Percentiles rank a stretch among this genome's conserved stretches.
Conservation (phyloP, 345 rosid species). For the Linum trigynum region DNA sequence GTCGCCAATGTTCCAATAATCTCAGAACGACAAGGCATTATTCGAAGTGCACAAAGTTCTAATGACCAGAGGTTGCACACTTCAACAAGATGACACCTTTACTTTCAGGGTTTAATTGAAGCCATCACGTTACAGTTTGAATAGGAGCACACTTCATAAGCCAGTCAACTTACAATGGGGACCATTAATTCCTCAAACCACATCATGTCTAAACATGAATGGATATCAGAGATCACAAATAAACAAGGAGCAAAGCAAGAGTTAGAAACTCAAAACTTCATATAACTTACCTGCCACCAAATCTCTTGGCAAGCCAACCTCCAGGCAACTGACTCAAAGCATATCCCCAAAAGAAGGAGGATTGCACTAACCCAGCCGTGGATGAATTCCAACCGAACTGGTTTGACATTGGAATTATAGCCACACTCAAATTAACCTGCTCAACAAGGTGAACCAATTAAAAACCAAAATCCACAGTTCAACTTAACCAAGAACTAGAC, state of each 20-base stretch:
- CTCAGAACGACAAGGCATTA: background rate
- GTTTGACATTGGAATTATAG: conserved; percentile 94
- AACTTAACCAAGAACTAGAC: background rate
- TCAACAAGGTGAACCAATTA: conserved; percentile 10
- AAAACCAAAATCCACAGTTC: background rate
- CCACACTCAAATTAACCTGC: conserved; percentile 91
- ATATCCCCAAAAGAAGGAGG: conserved; percentile 95
- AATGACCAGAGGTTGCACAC: background rate
- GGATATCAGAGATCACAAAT: background rate
- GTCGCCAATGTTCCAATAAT: no score
- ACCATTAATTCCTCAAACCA: background rate
- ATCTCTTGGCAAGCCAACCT: conserved; percentile 85
- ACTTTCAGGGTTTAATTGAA: background rate
- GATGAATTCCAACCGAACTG: conserved; percentile 90
- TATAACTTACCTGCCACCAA: conserved; percentile 80
- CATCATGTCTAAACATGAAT: background rate
- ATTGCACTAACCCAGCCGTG: conserved; percentile 79
- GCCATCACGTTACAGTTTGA: no score
- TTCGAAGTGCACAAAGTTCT: background rate
- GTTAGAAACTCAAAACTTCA: background rate
- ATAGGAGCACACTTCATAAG: background rate
- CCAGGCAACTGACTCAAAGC: conserved; percentile 94
- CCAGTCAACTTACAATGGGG: background rate
- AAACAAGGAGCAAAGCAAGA: background rate
- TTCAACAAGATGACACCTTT: background rate